Evolutionary conservation across 208 protist genomes (phyloP).

Genomic region (Sergeia podlipaevii): DNA sequence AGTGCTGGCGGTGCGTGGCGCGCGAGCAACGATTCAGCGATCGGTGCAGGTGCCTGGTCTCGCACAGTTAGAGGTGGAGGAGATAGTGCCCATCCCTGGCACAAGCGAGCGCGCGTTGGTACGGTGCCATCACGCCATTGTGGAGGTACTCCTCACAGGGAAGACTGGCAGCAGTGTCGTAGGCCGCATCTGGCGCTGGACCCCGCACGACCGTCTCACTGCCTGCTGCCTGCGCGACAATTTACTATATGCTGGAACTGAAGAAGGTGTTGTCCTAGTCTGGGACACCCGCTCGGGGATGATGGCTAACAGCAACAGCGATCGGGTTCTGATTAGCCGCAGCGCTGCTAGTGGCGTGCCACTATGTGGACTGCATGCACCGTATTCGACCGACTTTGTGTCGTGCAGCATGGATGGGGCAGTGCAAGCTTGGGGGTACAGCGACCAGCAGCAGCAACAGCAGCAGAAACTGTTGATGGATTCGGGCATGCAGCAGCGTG

Average conservation of each 20-base stretch:
- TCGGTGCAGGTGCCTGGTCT: conserved; percentile 36
- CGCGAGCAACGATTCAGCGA: conserved; percentile 26
- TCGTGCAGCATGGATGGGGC: conserved; percentile 52
- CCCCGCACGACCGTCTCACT: conserved; percentile 49
- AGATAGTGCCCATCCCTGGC: conserved; percentile 37
- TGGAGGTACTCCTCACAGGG: conserved; percentile 27
- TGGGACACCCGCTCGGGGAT: conserved; percentile 48
- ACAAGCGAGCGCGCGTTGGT: conserved; percentile 23
- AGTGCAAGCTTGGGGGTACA: conserved; percentile 39
- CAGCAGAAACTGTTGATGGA: no score
- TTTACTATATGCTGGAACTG: conserved; percentile 47
- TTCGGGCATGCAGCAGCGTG: no score
- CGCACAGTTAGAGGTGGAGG: conserved; percentile 28
- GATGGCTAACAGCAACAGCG: neutral
- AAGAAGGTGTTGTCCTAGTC: conserved; percentile 49
- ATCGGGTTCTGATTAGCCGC: conserved; percentile 23
- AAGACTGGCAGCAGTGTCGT: conserved; percentile 15
- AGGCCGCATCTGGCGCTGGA: conserved; percentile 53
- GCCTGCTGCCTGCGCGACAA: conserved; percentile 42
- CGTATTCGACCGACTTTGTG: conserved; percentile 43
- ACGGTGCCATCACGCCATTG: conserved; percentile 36
- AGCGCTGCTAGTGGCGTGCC: conserved; percentile 18
- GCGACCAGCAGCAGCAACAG: conserved; percentile 2
- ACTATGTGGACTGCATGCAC: conserved; percentile 54
- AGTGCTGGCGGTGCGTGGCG: conserved; percentile 27